Evolutionary conservation across 176 grass and related monocot genomes (phyloP), one percentile per base, ranked within the genome.

Genomic region (Rhynchospora tenuis): DNA sequence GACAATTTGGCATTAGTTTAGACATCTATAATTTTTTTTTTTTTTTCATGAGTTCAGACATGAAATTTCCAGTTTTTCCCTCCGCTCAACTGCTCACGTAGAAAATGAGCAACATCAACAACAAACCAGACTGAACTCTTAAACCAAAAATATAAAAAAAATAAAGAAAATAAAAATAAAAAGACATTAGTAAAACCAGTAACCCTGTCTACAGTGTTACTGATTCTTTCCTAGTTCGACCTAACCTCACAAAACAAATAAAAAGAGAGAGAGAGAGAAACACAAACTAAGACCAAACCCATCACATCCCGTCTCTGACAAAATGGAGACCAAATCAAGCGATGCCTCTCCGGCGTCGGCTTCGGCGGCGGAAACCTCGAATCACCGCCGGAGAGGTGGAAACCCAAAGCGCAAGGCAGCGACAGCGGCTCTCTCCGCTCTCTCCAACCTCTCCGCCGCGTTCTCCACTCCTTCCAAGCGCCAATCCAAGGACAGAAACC

Each of bases 401-500:
- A 91, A 81, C 31, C 86, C 86, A 44, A 99, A 99, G 93, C 92
- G 96, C 61, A 99, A 96, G 80, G 81, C 89, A 29, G 52, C 93
- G 0, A 90, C 86, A 26, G 86, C 96, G 1, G 19, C 79, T 42
- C 12, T 76, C 6, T 7, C 74, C 0, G 31, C 78, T 59, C 52
- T 82, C 31, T 70, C 81, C 24, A 64, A 62, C 5, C 60, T 81
- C 50, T 72, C 83, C 33, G 46, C 67, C 46, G 11, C 84, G 10
- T 87, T 90, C 27, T 61, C 86, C 67, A 83, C 88, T 16, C 88
- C 91, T 64, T 94, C 94, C 73, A 99, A 99, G 89, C 85, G 96
- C 84, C 93, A 92, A 31, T 90, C 89, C 83, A 99, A 95, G 93
- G 96, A 99, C 84, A 83, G 96, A 62, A 95, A 91, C 89, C 20